A percentile compares a stretch with the other conserved stretches of the same genome.
phyloP scores from a whole-genome alignment of 2,329 filamentous ascomycete genomes.

The Didymella pinodella region DNA sequence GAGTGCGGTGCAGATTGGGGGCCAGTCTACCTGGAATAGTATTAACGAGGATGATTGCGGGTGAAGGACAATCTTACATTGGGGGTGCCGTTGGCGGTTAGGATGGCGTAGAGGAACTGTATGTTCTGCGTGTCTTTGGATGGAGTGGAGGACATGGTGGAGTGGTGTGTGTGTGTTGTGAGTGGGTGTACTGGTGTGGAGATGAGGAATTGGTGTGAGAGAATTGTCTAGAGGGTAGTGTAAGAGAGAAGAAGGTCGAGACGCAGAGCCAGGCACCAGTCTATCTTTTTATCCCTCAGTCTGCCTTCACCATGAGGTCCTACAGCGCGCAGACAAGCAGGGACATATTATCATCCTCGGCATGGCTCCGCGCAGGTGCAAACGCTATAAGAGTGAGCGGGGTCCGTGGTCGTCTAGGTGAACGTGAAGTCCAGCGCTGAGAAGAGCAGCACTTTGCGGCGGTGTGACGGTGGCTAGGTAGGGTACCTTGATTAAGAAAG shows the following conservation, averaged over 20 bases:
- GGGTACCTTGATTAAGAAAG: too few species aligned
- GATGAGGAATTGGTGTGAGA: neutral
- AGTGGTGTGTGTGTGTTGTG: neutral
- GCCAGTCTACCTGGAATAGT: conserved; percentile 41
- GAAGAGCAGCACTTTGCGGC: neutral
- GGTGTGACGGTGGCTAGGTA: neutral
- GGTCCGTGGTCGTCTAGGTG: neutral
- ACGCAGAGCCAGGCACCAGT: conserved; percentile 1
- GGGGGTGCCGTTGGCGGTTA: conserved; percentile 37
- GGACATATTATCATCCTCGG: conserved; percentile 22
- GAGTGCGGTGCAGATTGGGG: conserved; percentile 34
- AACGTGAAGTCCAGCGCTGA: neutral
- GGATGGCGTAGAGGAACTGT: conserved; percentile 41
- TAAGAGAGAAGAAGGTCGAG: neutral
- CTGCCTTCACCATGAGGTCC: conserved; percentile 22
- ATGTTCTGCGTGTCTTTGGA: conserved; percentile 32
- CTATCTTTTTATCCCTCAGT: conserved; percentile 3
- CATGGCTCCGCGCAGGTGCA: neutral
- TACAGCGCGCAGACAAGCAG: conserved; percentile 15
- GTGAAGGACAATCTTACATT: conserved; percentile 21
- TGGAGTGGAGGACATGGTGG: neutral
- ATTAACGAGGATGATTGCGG: neutral
- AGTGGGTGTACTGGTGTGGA: neutral
- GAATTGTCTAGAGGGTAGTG: neutral
- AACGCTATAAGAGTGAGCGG: conserved; percentile 2